A percentile compares a stretch with the other conserved stretches of the same genome.
phyloP scores from a whole-genome alignment of 208 protist genomes.

The Leishmania tarentolae region DNA sequence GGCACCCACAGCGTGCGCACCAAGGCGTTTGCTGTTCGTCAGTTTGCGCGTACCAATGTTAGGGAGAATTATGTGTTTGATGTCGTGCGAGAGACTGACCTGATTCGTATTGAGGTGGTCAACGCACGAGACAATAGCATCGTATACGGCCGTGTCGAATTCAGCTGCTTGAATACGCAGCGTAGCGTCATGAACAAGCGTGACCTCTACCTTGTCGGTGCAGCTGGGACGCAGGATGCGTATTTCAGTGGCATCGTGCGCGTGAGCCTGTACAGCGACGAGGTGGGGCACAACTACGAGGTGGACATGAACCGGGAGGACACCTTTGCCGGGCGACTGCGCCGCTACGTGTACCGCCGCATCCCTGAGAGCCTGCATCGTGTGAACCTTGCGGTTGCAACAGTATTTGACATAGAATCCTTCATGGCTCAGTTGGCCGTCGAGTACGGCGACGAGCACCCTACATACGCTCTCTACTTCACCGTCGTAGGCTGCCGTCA shows the following conservation, averaged over 20 bases:
- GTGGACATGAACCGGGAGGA: conserved; percentile 48
- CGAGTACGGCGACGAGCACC: conserved; percentile 70
- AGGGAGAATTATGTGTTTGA: conserved; percentile 73
- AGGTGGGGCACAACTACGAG: conserved; percentile 70
- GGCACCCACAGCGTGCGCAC: conserved; percentile 51
- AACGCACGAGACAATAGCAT: conserved; percentile 36
- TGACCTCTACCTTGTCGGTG: conserved; percentile 64
- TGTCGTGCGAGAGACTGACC: conserved; percentile 81
- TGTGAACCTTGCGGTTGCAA: conserved; percentile 67
- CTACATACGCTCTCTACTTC: conserved; percentile 72
- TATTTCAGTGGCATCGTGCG: conserved; percentile 78
- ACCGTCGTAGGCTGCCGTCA: conserved; percentile 77
- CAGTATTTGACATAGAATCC: conserved; percentile 84
- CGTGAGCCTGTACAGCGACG: conserved; percentile 65
- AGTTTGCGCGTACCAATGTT: conserved; percentile 55
- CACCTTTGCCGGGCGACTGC: conserved; percentile 68
- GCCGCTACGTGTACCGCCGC: conserved; percentile 61
- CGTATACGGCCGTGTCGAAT: conserved; percentile 80
- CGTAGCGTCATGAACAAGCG: conserved; percentile 57
- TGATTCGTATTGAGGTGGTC: conserved; percentile 78
- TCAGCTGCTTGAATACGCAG: conserved; percentile 80
- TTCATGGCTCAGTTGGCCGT: conserved; percentile 71
- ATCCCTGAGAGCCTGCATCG: conserved; percentile 78
- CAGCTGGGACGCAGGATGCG: conserved; percentile 63
- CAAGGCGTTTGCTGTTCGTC: conserved; percentile 38